Evolutionary conservation across 306 rosid species (phyloP).

Genomic region (Quercus dentata): DNA sequence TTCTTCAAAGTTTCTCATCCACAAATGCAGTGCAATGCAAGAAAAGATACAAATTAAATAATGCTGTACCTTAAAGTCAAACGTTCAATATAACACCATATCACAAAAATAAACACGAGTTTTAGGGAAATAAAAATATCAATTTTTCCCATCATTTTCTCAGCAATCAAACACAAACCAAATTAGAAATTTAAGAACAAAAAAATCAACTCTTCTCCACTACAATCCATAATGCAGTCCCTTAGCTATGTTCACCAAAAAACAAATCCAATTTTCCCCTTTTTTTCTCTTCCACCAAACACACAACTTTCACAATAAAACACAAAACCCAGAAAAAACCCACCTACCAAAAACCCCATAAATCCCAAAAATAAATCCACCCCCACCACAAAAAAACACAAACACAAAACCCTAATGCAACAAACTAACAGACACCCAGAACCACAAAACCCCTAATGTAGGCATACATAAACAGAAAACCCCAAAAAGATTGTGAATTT

Average conservation of each 20-base stretch:
- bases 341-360: constrained; percentile 26
- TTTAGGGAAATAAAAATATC: neutral
- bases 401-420: neutral
- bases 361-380: neutral
- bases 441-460: constrained; percentile 10
- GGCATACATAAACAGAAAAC: neutral
- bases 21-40: too few species aligned
- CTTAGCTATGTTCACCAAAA: neutral
- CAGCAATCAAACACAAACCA: neutral
- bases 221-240: neutral
- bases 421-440: neutral
- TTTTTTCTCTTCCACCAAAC: neutral
- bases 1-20: too few species aligned
- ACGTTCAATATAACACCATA: neutral
- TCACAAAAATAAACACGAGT: neutral
- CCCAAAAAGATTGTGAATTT: neutral
- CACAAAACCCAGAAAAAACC: constrained; percentile 24
- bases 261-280: neutral
- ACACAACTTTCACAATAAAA: neutral
- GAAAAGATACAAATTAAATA: too few species aligned
- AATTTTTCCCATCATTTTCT: neutral
- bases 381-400: neutral
- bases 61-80: too few species aligned
- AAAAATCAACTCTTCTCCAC: neutral
- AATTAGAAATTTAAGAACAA: neutral